A percentile compares a stretch with the other conserved stretches of the same genome.
phyloP scores from a whole-genome alignment of 305 asterid genomes.

The Fraxinus nigra region DNA sequence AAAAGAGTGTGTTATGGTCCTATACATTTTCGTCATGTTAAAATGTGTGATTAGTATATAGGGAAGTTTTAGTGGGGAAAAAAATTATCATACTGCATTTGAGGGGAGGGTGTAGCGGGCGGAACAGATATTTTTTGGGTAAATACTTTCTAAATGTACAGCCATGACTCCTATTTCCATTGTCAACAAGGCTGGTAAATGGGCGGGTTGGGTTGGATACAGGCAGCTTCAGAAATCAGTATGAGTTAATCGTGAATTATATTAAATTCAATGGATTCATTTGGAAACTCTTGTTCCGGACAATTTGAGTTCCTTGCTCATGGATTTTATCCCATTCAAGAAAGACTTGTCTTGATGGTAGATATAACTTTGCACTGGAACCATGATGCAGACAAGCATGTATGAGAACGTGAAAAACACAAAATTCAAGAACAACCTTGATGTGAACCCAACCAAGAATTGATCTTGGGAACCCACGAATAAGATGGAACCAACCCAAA shows the following conservation, averaged over 20 bases:
- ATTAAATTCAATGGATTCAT: background rate
- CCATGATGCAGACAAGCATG: background rate
- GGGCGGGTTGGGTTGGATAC: background rate
- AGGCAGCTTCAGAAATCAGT: background rate
- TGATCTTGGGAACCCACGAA: too few relatives aligned
- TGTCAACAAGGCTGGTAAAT: background rate
- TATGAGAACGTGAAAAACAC: background rate
- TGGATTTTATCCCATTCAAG: background rate
- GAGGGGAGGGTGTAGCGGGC: background rate
- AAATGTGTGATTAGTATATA: background rate
- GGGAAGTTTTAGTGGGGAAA: background rate
- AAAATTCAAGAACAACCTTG: background rate
- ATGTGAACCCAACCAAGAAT: too few relatives aligned
- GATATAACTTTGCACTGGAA: background rate
- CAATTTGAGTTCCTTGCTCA: background rate
- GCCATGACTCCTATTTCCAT: background rate
- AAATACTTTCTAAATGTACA: background rate
- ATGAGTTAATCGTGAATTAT: background rate
- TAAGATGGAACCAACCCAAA: too few relatives aligned
- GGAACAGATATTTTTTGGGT: background rate
- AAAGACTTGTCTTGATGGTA: background rate
- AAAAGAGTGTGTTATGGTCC: background rate
- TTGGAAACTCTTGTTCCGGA: background rate
- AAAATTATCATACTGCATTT: background rate
- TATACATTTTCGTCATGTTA: background rate